Base-by-base conservation (phyloP, 129 eudicot species). In the Tanacetum coccineum region DNA sequence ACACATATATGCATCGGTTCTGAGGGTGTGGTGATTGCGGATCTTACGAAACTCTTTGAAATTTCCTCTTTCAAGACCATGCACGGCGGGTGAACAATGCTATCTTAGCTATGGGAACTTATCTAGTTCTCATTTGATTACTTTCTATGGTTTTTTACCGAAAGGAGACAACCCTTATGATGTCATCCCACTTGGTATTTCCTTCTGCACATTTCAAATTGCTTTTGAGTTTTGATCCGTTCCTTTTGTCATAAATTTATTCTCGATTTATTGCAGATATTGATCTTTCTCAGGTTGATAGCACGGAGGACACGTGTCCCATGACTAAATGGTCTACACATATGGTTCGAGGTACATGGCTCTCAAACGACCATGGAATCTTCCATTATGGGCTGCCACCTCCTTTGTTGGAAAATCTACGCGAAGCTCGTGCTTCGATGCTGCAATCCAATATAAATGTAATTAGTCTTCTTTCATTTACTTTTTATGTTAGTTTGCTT, bases 271-370 rank as follows among this genome's bases (percentile, higher is more conserved):
- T 32, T 52, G 75, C 82, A 88, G 96, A 81, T 78, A 64, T 92
- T 68, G 95, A 83, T 74, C 77, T 78, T 72, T 79, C 81, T 1
- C 30, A 70, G 30, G 76, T 75, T 64, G 88, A 79, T 67, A 77
- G 58, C 59, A 67, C 20, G 14, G 83, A 78, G 55, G 77, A 70
- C 21, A 76, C 58, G 62, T 2, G 53, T 48, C 73, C 68, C 4
- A 12, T 59, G 14, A 70, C 76, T 57, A 72, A 83, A 78, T 84
- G 89, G 94, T 72, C 78, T 70, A 78, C 83, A 56, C 95, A 93
- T 61, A 86, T 88, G 98, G 85, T 88, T 21, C 87, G 96, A 62
- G 96, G 92, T 44, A 93, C 98, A 40, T 93, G 96, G 95, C 70
- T 88, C 66, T 81, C 98, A 15, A 76, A 81, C 67, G 80, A 86